Base-by-base conservation (phyloP, 2,329 filamentous ascomycete species). In the Dissoconium aciculare region DNA sequence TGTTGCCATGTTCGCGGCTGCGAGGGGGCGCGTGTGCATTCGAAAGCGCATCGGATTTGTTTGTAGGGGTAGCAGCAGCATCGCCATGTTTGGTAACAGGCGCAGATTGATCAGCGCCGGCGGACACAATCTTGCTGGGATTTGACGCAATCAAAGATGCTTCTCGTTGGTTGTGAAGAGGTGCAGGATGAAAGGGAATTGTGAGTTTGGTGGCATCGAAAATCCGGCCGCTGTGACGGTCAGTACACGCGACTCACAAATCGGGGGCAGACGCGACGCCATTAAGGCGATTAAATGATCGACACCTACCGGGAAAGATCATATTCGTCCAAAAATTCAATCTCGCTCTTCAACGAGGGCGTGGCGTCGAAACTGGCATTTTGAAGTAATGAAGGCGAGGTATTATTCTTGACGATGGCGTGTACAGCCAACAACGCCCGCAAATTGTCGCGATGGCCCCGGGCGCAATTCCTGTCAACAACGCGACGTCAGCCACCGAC, bases 301-400 rank as follows among this genome's bases (percentile, higher is more conserved):
- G n/a, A 28, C 10, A 32, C 32, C 9, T 30, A 40, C 38, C 33
- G 28, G 14, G 36, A 31, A 15, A 40, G 17, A 27, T 34, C 28
- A 29, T 36, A 10, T 14, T 32, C 10, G 24, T 34, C 28, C 28
- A 40, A 30, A 17, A 40, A 40, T n/a, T 26, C 24, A 11, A 31
- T 13, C 15, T 40, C 38, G 14, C 38, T 29, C 12, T 36, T 29
- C 5, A 30, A 15, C 11, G 32, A 11, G 11, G 25, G 26, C 19
- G 32, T 26, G 27, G 27, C 17, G 17, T 33, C 25, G 29, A 30
- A 30, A 9, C 11, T 30, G 13, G 31, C 19, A 21, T 36, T 33
- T 15, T 31, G 16, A 23, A 39, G 28, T 15, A 28, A 27, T 17
- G 31, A 33, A 13, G 37, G 30, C 17, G 19, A 27, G 11, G 26